Evolutionary conservation across 768 basidiomycete species (phyloP).

Genomic region (Neoboletus brunneissimus): DNA sequence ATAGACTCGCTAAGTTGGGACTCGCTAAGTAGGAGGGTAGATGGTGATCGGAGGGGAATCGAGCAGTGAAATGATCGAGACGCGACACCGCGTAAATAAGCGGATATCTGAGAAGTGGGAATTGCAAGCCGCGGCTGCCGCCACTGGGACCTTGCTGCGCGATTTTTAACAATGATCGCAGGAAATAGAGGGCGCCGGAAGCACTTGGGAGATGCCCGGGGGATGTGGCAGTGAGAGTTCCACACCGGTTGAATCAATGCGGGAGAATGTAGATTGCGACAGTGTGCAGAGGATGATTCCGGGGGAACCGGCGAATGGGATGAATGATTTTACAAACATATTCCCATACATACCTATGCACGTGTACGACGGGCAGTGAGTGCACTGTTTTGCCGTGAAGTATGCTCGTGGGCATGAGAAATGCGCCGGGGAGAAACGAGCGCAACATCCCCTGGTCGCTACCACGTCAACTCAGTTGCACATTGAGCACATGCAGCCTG

Average conservation of each 20-base stretch:
- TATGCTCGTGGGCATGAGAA: background rate
- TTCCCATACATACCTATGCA: constrained; percentile 1
- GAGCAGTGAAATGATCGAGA: background rate
- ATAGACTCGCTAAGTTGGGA: background rate
- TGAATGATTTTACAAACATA: background rate
- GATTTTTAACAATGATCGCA: constrained; percentile 1
- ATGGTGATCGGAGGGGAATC: background rate
- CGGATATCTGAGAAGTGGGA: constrained; percentile 2
- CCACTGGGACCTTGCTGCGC: constrained; percentile 1
- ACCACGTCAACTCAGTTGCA: background rate
- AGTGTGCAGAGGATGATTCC: background rate
- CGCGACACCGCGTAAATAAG: constrained; percentile 1
- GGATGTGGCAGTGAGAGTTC: constrained; percentile 1
- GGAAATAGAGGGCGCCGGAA: constrained; percentile 1
- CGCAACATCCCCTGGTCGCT: background rate
- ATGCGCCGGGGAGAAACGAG: background rate
- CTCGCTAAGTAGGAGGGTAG: background rate
- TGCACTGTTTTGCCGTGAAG: background rate
- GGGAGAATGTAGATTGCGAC: background rate
- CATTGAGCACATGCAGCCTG: background rate
- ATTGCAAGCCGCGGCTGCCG: constrained; percentile 6
- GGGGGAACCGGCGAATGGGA: background rate
- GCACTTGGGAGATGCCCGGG: background rate
- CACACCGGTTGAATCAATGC: background rate
- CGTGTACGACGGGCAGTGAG: background rate